phyloP scores from a whole-genome alignment of 176 grass and related monocot genomes.

The Sorghum bicolor region Sorghum_bicolor_NCBIv3 NC_012872.2:2698001-2698500 shows the following conservation, averaged over 20 bases:
- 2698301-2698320: constrained; percentile 37
- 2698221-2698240: constrained; percentile 47
- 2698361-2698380: constrained; percentile 51
- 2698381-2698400: constrained; percentile 35
- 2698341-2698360: constrained; percentile 74
- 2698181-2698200: constrained; percentile 31
- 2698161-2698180: constrained; percentile 55
- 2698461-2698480: constrained; percentile 42
- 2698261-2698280: constrained; percentile 35
- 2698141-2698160: constrained; percentile 45
- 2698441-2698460: constrained; percentile 61
- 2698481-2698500: constrained; percentile 32
- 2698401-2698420: constrained; percentile 45
- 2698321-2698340: constrained; percentile 53
- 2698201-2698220: constrained; percentile 13
- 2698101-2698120: constrained; percentile 44
- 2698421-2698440: constrained; percentile 49
- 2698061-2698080: constrained; percentile 37
- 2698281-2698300: constrained; percentile 49
- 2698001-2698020: constrained; percentile 24
- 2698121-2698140: constrained; percentile 70
- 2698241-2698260: constrained; percentile 47
- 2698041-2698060: constrained; percentile 52
- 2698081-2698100: constrained; percentile 32
- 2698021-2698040: constrained; percentile 32